phyloP scores from a whole-genome alignment of 2,329 filamentous ascomycete genomes.

The Geosmithia morbida region DNA sequence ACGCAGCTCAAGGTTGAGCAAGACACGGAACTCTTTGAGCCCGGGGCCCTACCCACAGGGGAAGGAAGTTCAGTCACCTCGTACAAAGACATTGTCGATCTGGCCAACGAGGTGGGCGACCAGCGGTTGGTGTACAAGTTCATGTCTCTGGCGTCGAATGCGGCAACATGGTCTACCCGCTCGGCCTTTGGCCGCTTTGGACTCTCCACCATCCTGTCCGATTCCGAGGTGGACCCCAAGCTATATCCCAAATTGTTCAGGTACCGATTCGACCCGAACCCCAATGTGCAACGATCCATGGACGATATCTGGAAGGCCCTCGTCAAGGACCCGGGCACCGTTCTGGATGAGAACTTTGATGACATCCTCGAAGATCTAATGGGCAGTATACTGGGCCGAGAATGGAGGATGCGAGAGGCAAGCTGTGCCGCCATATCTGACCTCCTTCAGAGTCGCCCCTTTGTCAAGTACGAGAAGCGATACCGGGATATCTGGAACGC shows the following conservation, averaged over 20 bases:
- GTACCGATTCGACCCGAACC: slow-evolving; percentile 89
- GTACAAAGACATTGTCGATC: slow-evolving; percentile 90
- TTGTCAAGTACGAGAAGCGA: slow-evolving; percentile 67
- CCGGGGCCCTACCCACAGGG: slow-evolving; percentile 76
- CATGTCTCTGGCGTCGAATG: slow-evolving; percentile 93
- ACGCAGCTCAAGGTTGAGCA: slow-evolving; percentile 69
- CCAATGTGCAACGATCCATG: slow-evolving; percentile 89
- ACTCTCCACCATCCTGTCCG: slow-evolving; percentile 79
- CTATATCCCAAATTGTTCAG: slow-evolving; percentile 90
- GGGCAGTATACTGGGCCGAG: slow-evolving; percentile 71
- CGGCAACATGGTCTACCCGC: slow-evolving; percentile 92
- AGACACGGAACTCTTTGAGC: slow-evolving; percentile 88
- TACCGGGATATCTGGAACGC: slow-evolving; percentile 75
- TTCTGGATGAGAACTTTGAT: slow-evolving; percentile 72
- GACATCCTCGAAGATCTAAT: slow-evolving; percentile 80
- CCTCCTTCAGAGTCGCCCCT: slow-evolving; percentile 66
- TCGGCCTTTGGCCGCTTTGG: slow-evolving; percentile 93
- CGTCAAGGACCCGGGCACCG: slow-evolving; percentile 72
- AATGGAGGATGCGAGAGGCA: slow-evolving; percentile 88
- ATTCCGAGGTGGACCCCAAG: slow-evolving; percentile 79
- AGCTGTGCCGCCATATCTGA: slow-evolving; percentile 84
- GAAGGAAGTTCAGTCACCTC: slow-evolving; percentile 84
- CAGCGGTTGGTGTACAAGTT: slow-evolving; percentile 95
- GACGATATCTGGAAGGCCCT: slow-evolving; percentile 94
- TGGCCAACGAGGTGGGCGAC: slow-evolving; percentile 94